These are phyloP conservation scores for Schwanniomyces sp. DNA, from an alignment of 805 yeast species.

Conservation along the genomic window DNA sequence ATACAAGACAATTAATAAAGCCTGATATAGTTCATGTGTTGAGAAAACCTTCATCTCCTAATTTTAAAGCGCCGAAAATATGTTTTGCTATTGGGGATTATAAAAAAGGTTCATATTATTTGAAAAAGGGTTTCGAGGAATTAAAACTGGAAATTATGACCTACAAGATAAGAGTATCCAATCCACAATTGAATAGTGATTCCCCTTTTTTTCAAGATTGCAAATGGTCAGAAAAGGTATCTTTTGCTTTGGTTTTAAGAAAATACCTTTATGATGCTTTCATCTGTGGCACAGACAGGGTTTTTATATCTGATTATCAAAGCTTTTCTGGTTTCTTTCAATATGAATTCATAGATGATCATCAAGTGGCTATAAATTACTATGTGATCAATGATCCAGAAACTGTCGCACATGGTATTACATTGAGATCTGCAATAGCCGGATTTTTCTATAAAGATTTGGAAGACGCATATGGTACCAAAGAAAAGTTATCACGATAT, in stretches of 20 bases:
- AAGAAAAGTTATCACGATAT: not conserved
- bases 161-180: not conserved
- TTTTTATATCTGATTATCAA: not conserved
- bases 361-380: conserved; percentile 1
- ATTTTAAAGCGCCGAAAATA: not conserved
- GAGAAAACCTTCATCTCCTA: not conserved
- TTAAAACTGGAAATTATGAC: not conserved
- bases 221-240: not conserved
- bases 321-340: not conserved
- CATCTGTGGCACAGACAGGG: conserved; percentile 1
- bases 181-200: not conserved
- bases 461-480: not conserved
- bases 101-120: not conserved
- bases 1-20: conserved; percentile 1
- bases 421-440: conserved; percentile 6
- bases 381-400: conserved; percentile 1
- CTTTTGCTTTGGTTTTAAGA: conserved; percentile 1
- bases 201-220: not conserved
- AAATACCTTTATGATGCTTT: conserved; percentile 1
- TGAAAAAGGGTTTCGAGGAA: conserved; percentile 2
- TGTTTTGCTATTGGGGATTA: conserved; percentile 3
- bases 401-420: conserved; percentile 4
- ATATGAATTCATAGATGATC: not conserved
- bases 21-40: conserved; percentile 1
- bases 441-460: conserved; percentile 1